Evolutionary conservation across 139 green algal species (phyloP).

Genomic region (Volvox africanus): DNA sequence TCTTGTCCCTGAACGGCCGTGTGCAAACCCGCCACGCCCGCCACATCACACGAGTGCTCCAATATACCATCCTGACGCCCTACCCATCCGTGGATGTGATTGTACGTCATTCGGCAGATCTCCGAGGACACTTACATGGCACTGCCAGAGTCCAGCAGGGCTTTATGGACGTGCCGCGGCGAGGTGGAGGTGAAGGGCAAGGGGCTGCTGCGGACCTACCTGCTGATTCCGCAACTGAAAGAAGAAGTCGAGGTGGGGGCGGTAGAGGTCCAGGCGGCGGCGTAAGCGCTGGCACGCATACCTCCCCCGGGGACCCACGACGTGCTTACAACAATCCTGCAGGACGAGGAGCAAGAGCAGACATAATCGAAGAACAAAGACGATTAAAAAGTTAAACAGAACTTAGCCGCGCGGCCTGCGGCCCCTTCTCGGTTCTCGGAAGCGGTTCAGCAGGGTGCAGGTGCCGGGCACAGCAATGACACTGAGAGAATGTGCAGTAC

Average conservation of each 20-base stretch:
- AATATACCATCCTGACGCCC: too few relatives aligned
- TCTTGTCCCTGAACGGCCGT: too few relatives aligned
- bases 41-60: too few relatives aligned
- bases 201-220: constrained; percentile 27
- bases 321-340: neutral
- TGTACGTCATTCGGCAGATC: constrained; percentile 29
- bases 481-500: too few relatives aligned
- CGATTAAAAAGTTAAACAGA: too few relatives aligned
- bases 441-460: too few relatives aligned
- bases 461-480: too few relatives aligned
- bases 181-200: constrained; percentile 64
- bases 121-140: constrained; percentile 52
- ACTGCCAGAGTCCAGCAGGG: constrained; percentile 10
- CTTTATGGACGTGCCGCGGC: constrained; percentile 3
- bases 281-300: neutral
- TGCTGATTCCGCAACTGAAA: neutral
- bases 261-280: neutral
- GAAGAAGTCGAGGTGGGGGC: too few relatives aligned
- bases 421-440: too few relatives aligned
- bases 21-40: too few relatives aligned
- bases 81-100: neutral
- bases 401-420: too few relatives aligned
- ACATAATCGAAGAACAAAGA: neutral
- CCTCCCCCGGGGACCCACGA: neutral
- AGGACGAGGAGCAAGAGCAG: neutral